Base-by-base conservation (phyloP, 192 early-diverging fungal species). In the Linderina pennispora region DNA sequence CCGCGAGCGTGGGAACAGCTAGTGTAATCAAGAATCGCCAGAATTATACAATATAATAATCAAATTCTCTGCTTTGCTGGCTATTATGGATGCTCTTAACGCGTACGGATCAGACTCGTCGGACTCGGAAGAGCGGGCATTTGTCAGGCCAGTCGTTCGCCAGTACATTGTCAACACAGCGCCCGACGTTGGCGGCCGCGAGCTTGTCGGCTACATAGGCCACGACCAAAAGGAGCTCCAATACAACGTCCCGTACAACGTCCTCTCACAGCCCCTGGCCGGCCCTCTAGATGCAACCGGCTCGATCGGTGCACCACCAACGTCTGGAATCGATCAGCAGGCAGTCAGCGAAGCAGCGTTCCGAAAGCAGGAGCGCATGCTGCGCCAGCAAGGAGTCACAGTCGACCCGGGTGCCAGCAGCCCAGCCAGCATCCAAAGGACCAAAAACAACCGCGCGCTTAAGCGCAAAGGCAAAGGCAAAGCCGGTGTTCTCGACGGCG, bases 351-450 rank as follows among this genome's bases (percentile, higher is more conserved):
- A 69, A 36, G 13, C 16, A 11, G 19, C 43, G 49, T 98, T 98
- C 41, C 75, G 85, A 20, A 78, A 80, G 25, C 85, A 96, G 69
- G 81, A 92, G 50, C 83, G 92, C 36, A 87, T 89, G 7, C 95
- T 86, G 52, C 62, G 82, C 25, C 82, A 84, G 6, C 82, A 75
- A 50, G 91, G 92, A 3, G 87, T 81, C 46, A 86, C 93, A 9
- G 64, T 80, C 14, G 85, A 98, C 59, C 95, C 95, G 14, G 40
- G 70, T 20, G 49, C 50, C 0, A 84, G 32, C 70, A 62, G 14
- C 70, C 75, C 26, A 55, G 83, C 24, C 52, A 75, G 43, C 76
- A 83, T 35, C 37, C 26, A 1, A 45, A 74, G 41, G 40, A 51
- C 17, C 37, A 44, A 38, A 76, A 87, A 52, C 60, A 80, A 48